Conservation (phyloP, 805 yeast species). For the Candida peoriensis region DNA sequence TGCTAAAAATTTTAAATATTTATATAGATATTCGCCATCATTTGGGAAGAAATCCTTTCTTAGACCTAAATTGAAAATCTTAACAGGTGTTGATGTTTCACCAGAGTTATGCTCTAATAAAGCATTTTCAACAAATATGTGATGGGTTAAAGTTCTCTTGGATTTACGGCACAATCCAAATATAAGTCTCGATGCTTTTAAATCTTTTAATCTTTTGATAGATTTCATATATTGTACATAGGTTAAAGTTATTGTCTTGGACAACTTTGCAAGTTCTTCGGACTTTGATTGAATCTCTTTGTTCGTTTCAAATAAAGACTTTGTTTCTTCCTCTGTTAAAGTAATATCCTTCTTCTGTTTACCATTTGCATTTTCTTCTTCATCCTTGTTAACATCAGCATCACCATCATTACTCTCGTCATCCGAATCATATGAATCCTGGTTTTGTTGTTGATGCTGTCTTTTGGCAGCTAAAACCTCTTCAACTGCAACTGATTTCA, state of each 20-base stretch:
- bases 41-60: conserved; percentile 41
- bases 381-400: conserved; percentile 7
- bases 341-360: conserved; percentile 10
- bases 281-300: conserved; percentile 13
- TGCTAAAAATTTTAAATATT: conserved; percentile 70
- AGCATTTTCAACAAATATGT: conserved; percentile 79
- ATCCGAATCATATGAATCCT: conserved; percentile 9
- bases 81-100: conserved; percentile 55
- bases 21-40: conserved; percentile 57
- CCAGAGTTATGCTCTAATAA: conserved; percentile 68
- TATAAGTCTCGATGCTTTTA: conserved; percentile 65
- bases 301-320: conserved; percentile 10
- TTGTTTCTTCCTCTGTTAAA: conserved; percentile 16
- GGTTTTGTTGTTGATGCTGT: not conserved
- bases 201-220: conserved; percentile 60
- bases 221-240: conserved; percentile 69
- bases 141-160: conserved; percentile 54
- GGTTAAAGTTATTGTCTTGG: conserved; percentile 52
- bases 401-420: conserved; percentile 11
- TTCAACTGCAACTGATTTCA: conserved; percentile 14
- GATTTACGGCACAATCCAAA: conserved; percentile 64
- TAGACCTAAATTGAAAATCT: conserved; percentile 76
- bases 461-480: conserved; percentile 1
- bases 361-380: conserved; percentile 3
- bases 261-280: conserved; percentile 17